These are phyloP conservation scores for Chaetomium strumarium DNA, from an alignment of 2,329 filamentous ascomycete genomes.

Conservation along the genomic window DNA sequence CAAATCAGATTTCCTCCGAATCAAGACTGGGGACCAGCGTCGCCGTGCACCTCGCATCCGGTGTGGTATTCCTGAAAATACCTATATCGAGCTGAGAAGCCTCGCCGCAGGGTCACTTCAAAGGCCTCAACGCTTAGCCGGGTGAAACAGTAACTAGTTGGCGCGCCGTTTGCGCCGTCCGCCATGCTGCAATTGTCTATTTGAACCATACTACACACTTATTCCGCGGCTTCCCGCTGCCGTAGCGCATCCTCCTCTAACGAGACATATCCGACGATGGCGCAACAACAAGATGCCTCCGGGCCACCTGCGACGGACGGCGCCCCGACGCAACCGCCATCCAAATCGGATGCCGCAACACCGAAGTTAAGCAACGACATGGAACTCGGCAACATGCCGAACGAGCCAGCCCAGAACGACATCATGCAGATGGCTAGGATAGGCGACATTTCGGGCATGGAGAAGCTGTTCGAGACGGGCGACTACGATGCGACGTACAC, in stretches of 20 bases:
- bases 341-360: constrained; percentile 38
- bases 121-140: background rate
- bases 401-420: constrained; percentile 57
- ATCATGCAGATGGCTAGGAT: constrained; percentile 92
- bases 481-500: constrained; percentile 76
- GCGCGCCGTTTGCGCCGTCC: background rate
- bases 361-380: constrained; percentile 50
- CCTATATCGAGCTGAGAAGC: background rate
- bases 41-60: constrained; percentile 2
- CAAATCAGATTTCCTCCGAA: constrained; percentile 6
- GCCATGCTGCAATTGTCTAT: constrained; percentile 1
- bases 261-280: constrained; percentile 32
- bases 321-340: constrained; percentile 48
- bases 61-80: constrained; percentile 2
- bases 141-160: constrained; percentile 2
- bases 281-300: constrained; percentile 36
- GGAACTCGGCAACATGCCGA: constrained; percentile 47
- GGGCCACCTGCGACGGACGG: constrained; percentile 34
- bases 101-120: constrained; percentile 3
- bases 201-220: background rate
- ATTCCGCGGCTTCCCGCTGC: background rate
- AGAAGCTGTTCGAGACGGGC: constrained; percentile 79
- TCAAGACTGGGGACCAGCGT: constrained; percentile 10
- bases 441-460: constrained; percentile 80
- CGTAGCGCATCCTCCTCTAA: background rate